These are phyloP conservation scores for Trichophyton verrucosum DNA, from an alignment of 2,329 filamentous ascomycete species.

Conservation along the genomic window DNA sequence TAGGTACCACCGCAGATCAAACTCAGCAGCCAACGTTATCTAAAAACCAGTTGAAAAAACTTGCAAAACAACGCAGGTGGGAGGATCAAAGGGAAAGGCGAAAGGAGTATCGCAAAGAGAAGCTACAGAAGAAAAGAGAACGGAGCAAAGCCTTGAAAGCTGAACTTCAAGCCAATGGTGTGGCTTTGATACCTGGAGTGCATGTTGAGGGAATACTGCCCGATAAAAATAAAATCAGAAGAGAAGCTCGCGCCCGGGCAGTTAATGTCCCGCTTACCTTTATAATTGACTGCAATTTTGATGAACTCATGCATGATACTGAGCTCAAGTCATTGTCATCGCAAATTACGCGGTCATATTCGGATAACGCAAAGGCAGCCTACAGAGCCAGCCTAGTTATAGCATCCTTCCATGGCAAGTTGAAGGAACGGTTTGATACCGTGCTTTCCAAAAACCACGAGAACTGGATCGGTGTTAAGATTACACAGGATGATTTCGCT, in stretches of 20 bases:
- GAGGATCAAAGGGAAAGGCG: conserved; percentile 55
- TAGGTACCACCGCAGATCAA: neutral
- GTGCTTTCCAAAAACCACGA: conserved; percentile 58
- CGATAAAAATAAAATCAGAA: conserved; percentile 13
- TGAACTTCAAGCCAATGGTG: conserved; percentile 20
- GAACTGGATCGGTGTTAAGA: conserved; percentile 66
- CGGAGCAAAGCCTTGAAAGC: conserved; percentile 33
- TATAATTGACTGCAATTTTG: conserved; percentile 84
- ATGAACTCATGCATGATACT: conserved; percentile 75
- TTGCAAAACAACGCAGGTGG: conserved; percentile 60
- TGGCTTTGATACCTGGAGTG: conserved; percentile 16
- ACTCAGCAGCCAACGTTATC: conserved; percentile 42
- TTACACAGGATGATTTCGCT: conserved; percentile 63
- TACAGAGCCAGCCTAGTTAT: conserved; percentile 63
- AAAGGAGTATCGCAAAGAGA: conserved; percentile 47
- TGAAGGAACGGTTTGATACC: conserved; percentile 70
- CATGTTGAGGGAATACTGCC: conserved; percentile 8
- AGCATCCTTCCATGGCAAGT: conserved; percentile 60
- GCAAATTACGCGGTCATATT: conserved; percentile 80
- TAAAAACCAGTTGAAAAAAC: conserved; percentile 76
- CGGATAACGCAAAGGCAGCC: conserved; percentile 61
- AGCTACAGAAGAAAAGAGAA: conserved; percentile 41
- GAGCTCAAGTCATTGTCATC: conserved; percentile 71
- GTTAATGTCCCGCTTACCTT: conserved; percentile 62
- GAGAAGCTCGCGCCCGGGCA: conserved; percentile 22